phyloP scores from a whole-genome alignment of 768 basidiomycete species.

The Mycena filopes region DNA sequence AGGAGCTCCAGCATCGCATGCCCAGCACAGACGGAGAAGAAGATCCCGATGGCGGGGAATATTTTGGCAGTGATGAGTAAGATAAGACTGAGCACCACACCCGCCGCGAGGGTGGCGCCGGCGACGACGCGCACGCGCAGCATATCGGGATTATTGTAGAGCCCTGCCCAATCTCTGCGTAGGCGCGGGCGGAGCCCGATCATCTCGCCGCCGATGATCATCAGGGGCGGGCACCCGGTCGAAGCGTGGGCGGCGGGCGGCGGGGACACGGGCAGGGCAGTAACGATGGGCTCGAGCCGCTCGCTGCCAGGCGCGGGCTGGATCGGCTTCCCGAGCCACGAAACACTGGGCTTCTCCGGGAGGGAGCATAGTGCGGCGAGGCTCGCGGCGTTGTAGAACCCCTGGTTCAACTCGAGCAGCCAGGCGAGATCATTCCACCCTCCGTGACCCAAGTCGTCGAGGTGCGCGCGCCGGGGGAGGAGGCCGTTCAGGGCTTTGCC shows the following conservation, averaged over 20 bases:
- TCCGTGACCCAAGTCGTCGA: slow-evolving; percentile 34
- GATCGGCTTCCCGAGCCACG: slow-evolving; percentile 38
- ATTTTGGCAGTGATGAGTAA: background rate
- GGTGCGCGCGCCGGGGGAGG: slow-evolving; percentile 35
- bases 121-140: background rate
- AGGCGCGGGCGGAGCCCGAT: background rate
- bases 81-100: background rate
- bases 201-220: slow-evolving; percentile 19
- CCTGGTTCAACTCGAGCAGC: slow-evolving; percentile 40
- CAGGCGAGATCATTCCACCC: slow-evolving; percentile 38
- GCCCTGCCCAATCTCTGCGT: slow-evolving; percentile 8
- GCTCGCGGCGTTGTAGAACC: slow-evolving; percentile 39
- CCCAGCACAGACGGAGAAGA: background rate
- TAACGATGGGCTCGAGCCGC: slow-evolving; percentile 36
- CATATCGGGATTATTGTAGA: slow-evolving; percentile 4
- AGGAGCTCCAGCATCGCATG: background rate
- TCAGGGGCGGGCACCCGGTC: slow-evolving; percentile 1
- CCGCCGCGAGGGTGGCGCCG: background rate
- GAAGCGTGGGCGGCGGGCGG: background rate
- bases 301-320: slow-evolving; percentile 34
- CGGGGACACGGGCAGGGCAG: slow-evolving; percentile 33
- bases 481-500: slow-evolving; percentile 38
- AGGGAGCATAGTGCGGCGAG: slow-evolving; percentile 37
- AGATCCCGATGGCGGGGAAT: background rate
- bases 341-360: slow-evolving; percentile 1